A percentile compares a stretch with the other conserved stretches of the same genome.
Conservation (phyloP, 1,284 basidiomycete genomes). For the Volvariella surrecta region DNA sequence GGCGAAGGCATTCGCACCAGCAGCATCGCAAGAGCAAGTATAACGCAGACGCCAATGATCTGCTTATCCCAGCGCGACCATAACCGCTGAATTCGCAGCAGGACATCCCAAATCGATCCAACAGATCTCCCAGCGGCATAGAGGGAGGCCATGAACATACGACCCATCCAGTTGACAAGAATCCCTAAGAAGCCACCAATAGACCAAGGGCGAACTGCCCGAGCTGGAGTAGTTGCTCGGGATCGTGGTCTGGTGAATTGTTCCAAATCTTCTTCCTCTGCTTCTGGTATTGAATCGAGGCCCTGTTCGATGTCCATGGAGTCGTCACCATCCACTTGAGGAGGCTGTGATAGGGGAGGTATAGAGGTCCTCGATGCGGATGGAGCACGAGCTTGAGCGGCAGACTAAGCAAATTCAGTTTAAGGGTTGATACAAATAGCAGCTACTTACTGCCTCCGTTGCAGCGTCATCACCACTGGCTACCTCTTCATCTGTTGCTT, state of each 20-base stretch:
- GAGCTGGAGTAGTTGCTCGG: slow-evolving; percentile 18
- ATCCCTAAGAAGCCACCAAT: slow-evolving; percentile 29
- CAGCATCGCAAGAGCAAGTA: background rate
- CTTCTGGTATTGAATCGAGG: slow-evolving; percentile 52
- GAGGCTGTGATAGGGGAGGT: slow-evolving; percentile 17
- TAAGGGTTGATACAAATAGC: slow-evolving; percentile 6
- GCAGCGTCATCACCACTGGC: slow-evolving; percentile 31
- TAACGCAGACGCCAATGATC: slow-evolving; percentile 31
- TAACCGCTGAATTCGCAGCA: slow-evolving; percentile 36
- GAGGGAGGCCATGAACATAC: slow-evolving; percentile 25
- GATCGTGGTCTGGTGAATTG: slow-evolving; percentile 14
- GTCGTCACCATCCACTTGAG: slow-evolving; percentile 21
- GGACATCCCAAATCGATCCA: slow-evolving; percentile 34
- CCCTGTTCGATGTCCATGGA: slow-evolving; percentile 40
- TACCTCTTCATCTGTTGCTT: slow-evolving; percentile 33
- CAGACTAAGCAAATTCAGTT: slow-evolving; percentile 17
- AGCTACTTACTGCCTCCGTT: slow-evolving; percentile 31
- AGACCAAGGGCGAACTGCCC: slow-evolving; percentile 16
- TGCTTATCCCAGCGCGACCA: slow-evolving; percentile 25
- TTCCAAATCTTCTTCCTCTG: slow-evolving; percentile 32
- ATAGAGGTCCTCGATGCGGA: slow-evolving; percentile 21
- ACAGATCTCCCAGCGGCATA: slow-evolving; percentile 33
- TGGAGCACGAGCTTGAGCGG: slow-evolving; percentile 24
- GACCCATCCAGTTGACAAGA: slow-evolving; percentile 22
- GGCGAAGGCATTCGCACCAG: background rate